These are phyloP conservation scores for Fusarium lateritium DNA, from an alignment of 2,329 filamentous ascomycete species.

Conservation along the genomic window DNA sequence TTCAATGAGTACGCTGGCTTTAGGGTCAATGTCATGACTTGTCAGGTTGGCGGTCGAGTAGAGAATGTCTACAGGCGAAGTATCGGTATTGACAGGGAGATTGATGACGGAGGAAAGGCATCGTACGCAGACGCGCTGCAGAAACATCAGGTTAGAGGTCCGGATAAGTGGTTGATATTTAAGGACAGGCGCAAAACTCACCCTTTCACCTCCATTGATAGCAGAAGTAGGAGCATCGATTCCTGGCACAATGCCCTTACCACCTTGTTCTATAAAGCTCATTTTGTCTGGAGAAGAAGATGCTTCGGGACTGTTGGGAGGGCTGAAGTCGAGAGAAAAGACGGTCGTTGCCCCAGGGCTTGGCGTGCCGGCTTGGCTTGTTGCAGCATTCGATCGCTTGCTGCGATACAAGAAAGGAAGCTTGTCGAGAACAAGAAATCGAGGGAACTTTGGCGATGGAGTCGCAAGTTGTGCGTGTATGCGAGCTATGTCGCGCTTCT, in stretches of 20 bases:
- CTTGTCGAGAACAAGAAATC: conserved; percentile 63
- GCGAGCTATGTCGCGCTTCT: conserved; percentile 63
- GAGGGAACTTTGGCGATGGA: conserved; percentile 49
- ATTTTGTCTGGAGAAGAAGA: conserved; percentile 50
- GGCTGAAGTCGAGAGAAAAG: conserved; percentile 55
- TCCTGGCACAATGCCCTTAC: conserved; percentile 63
- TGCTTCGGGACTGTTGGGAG: conserved; percentile 53
- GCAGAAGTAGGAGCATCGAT: conserved; percentile 85
- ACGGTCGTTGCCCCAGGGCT: conserved; percentile 53
- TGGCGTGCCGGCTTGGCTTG: conserved; percentile 53
- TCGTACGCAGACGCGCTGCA: conserved; percentile 77
- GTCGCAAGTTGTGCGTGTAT: conserved; percentile 61
- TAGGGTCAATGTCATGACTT: conserved; percentile 73
- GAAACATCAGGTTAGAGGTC: conserved; percentile 22
- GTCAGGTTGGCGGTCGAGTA: conserved; percentile 75
- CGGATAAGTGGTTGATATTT: background rate
- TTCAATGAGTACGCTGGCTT: conserved; percentile 81
- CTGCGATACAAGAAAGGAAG: conserved; percentile 62
- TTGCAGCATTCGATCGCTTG: conserved; percentile 56
- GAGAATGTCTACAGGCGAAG: conserved; percentile 81
- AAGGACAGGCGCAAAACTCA: conserved; percentile 59
- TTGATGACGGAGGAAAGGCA: conserved; percentile 78
- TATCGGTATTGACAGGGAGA: conserved; percentile 81
- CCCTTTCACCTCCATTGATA: conserved; percentile 83
- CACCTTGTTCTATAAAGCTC: conserved; percentile 62